Conservation (phyloP, 23 red algal species). For the Gracilaria gracilis region DNA sequence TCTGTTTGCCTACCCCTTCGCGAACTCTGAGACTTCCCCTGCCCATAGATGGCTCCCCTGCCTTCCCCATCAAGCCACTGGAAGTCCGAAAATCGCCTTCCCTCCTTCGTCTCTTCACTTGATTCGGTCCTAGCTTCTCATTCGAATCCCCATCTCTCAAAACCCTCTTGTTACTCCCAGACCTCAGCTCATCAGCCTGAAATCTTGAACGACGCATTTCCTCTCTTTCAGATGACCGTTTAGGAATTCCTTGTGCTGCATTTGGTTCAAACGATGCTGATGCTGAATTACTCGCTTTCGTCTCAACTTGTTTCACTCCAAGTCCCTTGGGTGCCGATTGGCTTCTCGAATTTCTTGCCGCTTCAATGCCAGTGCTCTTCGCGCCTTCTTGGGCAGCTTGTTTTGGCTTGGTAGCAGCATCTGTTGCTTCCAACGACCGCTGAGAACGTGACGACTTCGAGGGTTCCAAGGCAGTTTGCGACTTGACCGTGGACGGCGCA, state of each 20-base stretch:
- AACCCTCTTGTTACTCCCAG: not conserved
- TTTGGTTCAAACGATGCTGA: not conserved
- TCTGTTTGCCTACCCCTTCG: not conserved
- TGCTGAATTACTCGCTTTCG: not conserved
- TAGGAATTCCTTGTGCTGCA: not conserved
- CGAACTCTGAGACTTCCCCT: not conserved
- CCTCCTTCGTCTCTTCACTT: not conserved
- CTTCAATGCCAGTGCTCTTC: not conserved
- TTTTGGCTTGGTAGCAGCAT: not conserved
- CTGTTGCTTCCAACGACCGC: not conserved
- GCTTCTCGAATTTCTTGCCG: not conserved
- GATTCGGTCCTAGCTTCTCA: not conserved
- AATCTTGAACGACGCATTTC: conserved; percentile 1
- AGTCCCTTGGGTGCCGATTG: not conserved
- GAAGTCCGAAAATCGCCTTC: not conserved
- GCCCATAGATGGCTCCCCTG: not conserved
- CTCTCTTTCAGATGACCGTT: not conserved
- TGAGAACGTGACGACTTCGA: not conserved
- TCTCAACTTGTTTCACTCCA: not conserved
- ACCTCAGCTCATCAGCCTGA: not conserved
- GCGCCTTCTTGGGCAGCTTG: not conserved
- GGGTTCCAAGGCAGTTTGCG: not conserved
- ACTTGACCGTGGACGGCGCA: not conserved
- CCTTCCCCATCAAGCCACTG: not conserved
- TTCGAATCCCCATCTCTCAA: not conserved